phyloP scores from a whole-genome alignment of 169 alveolate species.

The Babesia sp. region DNA sequence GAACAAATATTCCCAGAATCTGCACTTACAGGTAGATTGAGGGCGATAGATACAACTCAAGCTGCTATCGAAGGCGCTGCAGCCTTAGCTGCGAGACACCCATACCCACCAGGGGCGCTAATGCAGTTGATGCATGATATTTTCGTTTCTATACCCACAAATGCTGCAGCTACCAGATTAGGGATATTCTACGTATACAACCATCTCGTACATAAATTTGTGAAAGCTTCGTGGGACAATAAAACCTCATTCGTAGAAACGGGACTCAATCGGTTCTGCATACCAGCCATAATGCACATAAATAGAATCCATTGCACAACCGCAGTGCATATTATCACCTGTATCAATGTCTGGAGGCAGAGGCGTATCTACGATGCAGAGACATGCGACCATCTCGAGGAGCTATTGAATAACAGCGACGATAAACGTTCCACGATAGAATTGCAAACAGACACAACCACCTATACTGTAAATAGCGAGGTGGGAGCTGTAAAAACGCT shows the following conservation, averaged over 20 bases:
- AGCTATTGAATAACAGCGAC: not conserved
- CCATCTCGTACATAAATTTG: constrained; percentile 54
- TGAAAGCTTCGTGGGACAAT: constrained; percentile 31
- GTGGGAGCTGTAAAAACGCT: constrained; percentile 48
- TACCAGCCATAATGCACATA: constrained; percentile 57
- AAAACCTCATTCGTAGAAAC: constrained; percentile 27
- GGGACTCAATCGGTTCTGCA: constrained; percentile 56
- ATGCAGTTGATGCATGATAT: constrained; percentile 53
- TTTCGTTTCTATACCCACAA: constrained; percentile 55
- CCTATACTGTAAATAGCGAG: constrained; percentile 52
- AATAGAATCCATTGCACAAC: constrained; percentile 52
- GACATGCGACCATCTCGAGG: constrained; percentile 50
- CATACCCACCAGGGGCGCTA: constrained; percentile 67
- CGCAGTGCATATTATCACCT: constrained; percentile 44
- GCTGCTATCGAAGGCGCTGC: constrained; percentile 45
- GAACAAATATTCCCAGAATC: constrained; percentile 65
- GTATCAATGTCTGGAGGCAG: constrained; percentile 63
- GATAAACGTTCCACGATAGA: not conserved
- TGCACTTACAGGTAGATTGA: constrained; percentile 13
- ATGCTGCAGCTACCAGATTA: constrained; percentile 37
- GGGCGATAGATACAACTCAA: constrained; percentile 60
- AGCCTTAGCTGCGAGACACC: constrained; percentile 29
- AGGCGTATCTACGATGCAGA: constrained; percentile 33
- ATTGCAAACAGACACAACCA: constrained; percentile 24
- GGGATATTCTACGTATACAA: constrained; percentile 67